Base-by-base conservation (phyloP, 495 filamentous ascomycete species). In the Penicillium macrosclerotiorum region DNA sequence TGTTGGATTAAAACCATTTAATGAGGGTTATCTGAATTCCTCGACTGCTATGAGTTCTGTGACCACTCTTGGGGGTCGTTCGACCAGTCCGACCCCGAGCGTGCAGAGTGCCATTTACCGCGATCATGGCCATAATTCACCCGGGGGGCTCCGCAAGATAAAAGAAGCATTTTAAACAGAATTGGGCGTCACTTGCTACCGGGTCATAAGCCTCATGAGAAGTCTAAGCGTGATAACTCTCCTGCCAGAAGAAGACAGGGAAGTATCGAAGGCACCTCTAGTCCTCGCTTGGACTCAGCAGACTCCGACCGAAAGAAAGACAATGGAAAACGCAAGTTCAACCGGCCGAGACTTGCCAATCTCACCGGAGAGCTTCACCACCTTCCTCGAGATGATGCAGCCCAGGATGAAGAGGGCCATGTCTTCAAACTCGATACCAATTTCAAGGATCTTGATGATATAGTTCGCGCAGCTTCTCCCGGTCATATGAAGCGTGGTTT, bases 341-440 rank as follows among this genome's bases (percentile, higher is more conserved):
- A 81, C 24, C 77, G 80, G 47, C 75, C n/a, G n/a, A n/a, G 75
- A 3, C 75, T 79, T 7, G 84, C 81, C 60, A 79, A 79, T 49
- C 79, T 82, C 49, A 56, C 45, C 11, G 59, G 55, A 26, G 59
- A 63, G 23, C 2, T 42, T 19, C 33, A 37, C 12, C 49, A 49
- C 14, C 9, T 45, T 12, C 43, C 50, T 29, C 50, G 53, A 56
- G 61, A 65, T 13, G 50, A 57, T 8, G 57, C 65, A 19, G 66
- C 69, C 2, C 42, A 52, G 2, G 33, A 38, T 31, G 59, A 65
- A 36, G 62, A 65, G 29, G 48, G 52, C n/a, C 63, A 65, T 39
- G 71, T 82, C 42, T 94, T 79, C 61, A 74, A 77, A 43, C 82
- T 96, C 9, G 90, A 96, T 66, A 93, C 86, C 4, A 82, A 96